phyloP scores from a whole-genome alignment of 371 early-diverging fungal species.

The Parasitella parasitica region DNA sequence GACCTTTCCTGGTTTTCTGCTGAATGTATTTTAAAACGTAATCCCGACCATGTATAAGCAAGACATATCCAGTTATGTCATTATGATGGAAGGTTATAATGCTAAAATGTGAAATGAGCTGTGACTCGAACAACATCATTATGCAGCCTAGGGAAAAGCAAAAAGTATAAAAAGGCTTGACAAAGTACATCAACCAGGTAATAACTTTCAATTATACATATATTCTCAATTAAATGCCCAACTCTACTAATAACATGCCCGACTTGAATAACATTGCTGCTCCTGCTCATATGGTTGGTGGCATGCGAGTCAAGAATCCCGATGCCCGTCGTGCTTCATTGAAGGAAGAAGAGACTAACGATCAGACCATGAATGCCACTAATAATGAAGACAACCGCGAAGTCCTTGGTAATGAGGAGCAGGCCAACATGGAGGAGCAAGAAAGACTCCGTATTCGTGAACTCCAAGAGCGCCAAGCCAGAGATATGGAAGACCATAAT shows the following conservation, averaged over 20 bases:
- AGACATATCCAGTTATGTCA: slow-evolving; percentile 5
- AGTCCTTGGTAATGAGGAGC: not conserved
- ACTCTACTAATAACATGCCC: not conserved
- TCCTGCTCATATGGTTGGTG: slow-evolving; percentile 24
- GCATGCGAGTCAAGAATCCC: slow-evolving; percentile 25
- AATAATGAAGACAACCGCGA: slow-evolving; percentile 9
- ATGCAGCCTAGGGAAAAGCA: not conserved
- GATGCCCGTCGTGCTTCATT: slow-evolving; percentile 18
- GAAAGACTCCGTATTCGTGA: slow-evolving; percentile 13
- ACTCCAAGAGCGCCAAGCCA: slow-evolving; percentile 22
- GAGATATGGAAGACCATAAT: slow-evolving; percentile 19
- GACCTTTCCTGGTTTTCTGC: too few species aligned
- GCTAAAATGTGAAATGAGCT: not conserved
- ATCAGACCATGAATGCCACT: not conserved
- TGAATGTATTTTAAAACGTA: too few species aligned
- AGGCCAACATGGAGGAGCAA: slow-evolving; percentile 10
- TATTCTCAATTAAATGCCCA: slow-evolving; percentile 2
- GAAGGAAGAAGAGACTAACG: slow-evolving; percentile 5
- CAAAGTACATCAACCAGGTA: not conserved
- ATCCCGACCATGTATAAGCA: not conserved
- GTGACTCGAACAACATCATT: not conserved
- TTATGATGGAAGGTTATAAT: slow-evolving; percentile 5
- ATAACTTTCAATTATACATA: not conserved
- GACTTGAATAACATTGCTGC: not conserved
- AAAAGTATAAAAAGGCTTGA: not conserved